Conservation (phyloP, 225 moss, liverwort and hornwort species). For the Lunularia cruciata region DNA sequence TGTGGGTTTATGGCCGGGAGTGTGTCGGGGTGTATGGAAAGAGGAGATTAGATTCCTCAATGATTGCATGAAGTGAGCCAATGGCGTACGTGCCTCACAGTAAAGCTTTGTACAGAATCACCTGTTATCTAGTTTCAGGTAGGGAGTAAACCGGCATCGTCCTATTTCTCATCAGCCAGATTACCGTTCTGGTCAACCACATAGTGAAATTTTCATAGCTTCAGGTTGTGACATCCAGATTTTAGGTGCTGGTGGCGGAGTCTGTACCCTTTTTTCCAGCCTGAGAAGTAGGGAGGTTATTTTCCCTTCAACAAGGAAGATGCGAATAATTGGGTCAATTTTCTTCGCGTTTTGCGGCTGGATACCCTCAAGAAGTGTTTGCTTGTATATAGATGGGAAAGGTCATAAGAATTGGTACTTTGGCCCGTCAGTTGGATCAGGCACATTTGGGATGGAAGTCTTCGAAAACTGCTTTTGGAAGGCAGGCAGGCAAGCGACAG, state of each 20-base stretch:
- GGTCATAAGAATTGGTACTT: slow-evolving; percentile 24
- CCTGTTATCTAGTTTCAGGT: slow-evolving; percentile 41
- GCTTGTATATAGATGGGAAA: slow-evolving; percentile 38
- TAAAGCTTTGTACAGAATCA: slow-evolving; percentile 46
- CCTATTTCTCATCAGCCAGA: slow-evolving; percentile 22
- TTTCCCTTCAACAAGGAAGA: not conserved
- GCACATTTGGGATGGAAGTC: slow-evolving; percentile 12
- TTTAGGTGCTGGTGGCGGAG: slow-evolving; percentile 30
- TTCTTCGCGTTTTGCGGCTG: slow-evolving; percentile 24
- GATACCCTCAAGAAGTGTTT: slow-evolving; percentile 26
- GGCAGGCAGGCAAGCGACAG: slow-evolving; percentile 22
- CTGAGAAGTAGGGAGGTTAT: slow-evolving; percentile 12
- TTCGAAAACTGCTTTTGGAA: not conserved
- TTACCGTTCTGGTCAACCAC: slow-evolving; percentile 15
- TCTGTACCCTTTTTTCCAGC: slow-evolving; percentile 1
- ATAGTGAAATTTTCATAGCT: slow-evolving; percentile 17
- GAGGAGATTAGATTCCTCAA: slow-evolving; percentile 13
- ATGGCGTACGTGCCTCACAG: slow-evolving; percentile 24
- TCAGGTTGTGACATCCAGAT: slow-evolving; percentile 23
- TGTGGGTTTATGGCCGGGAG: slow-evolving; percentile 16
- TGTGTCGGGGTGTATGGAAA: slow-evolving; percentile 19
- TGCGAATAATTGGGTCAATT: slow-evolving; percentile 1
- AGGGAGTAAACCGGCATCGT: slow-evolving; percentile 37
- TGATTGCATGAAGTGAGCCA: slow-evolving; percentile 20
- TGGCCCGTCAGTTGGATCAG: slow-evolving; percentile 21